Evolutionary conservation across 148 eudicot genomes (phyloP).

Genomic region (Mesembryanthemum crystallinum): DNA sequence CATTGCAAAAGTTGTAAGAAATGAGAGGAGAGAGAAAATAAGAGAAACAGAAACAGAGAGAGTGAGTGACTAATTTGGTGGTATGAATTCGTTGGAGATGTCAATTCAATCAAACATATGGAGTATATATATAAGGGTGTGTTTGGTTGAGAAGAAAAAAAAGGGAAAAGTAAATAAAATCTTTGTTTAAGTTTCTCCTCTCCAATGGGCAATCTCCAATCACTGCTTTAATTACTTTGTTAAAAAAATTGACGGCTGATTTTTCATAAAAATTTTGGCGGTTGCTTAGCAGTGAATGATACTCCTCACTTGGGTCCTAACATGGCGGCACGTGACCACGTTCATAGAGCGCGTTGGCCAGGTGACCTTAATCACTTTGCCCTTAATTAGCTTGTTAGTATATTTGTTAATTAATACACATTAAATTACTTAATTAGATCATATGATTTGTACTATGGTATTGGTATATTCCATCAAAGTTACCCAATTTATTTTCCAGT

Average conservation of each 20-base stretch:
- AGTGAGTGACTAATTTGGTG: not conserved
- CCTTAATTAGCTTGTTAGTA: not conserved
- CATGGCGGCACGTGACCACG: conserved; percentile 41
- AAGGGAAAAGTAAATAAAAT: not conserved
- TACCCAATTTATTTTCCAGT: not conserved
- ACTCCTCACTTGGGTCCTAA: conserved; percentile 22
- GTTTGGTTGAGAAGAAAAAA: conserved; percentile 12
- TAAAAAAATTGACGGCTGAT: conserved; percentile 28
- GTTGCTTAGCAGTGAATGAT: conserved; percentile 29
- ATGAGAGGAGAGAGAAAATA: not conserved
- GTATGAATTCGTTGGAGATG: conserved; percentile 18
- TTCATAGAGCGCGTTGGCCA: conserved; percentile 24
- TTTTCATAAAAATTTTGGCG: conserved; percentile 7
- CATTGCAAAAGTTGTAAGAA: conserved; percentile 17
- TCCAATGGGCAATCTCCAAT: conserved; percentile 21
- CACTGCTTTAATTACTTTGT: conserved; percentile 16
- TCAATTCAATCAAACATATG: conserved; percentile 5
- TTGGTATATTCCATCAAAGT: not conserved
- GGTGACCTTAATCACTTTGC: conserved; percentile 21
- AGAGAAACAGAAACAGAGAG: conserved; percentile 1
- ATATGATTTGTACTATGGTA: not conserved
- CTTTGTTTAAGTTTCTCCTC: not conserved
- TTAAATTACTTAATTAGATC: not conserved
- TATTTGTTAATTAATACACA: too few relatives aligned
- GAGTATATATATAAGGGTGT: not conserved